Conservation (phyloP, 2,329 filamentous ascomycete species). For the Seiridium cupressi region DNA sequence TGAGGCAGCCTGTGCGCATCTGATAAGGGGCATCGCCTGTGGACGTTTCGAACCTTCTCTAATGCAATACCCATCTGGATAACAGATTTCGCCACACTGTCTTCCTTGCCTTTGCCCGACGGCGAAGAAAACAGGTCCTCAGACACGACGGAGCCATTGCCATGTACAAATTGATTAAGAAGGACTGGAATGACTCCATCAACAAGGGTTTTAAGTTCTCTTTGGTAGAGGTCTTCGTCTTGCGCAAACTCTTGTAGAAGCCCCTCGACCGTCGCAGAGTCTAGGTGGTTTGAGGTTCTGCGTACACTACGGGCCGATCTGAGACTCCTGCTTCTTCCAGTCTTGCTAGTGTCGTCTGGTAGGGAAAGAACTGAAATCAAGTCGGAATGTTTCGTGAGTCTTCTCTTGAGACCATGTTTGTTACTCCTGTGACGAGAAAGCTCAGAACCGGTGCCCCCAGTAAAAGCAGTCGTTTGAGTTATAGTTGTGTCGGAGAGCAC, state of each 20-base stretch:
- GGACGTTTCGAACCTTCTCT: slow-evolving; percentile 77
- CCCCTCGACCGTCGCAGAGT: slow-evolving; percentile 69
- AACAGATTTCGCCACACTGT: slow-evolving; percentile 77
- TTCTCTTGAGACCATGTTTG: slow-evolving; percentile 62
- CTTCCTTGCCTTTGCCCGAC: slow-evolving; percentile 47
- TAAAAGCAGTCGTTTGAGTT: slow-evolving; percentile 50
- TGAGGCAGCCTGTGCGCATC: slow-evolving; percentile 70
- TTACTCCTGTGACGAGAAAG: slow-evolving; percentile 45
- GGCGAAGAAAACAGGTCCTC: slow-evolving; percentile 63
- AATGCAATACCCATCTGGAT: slow-evolving; percentile 91
- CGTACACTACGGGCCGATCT: slow-evolving; percentile 77
- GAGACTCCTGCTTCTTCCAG: slow-evolving; percentile 65
- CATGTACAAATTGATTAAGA: slow-evolving; percentile 77
- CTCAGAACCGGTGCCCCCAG: slow-evolving; percentile 40
- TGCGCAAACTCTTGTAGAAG: slow-evolving; percentile 76
- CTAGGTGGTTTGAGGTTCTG: slow-evolving; percentile 65
- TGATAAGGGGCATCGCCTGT: slow-evolving; percentile 75
- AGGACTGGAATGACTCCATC: slow-evolving; percentile 94
- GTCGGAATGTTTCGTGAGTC: slow-evolving; percentile 88
- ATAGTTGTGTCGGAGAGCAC: slow-evolving; percentile 48
- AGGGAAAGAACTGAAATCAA: slow-evolving; percentile 88
- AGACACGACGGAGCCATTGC: slow-evolving; percentile 60
- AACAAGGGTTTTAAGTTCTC: slow-evolving; percentile 88
- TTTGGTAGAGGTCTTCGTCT: slow-evolving; percentile 84
- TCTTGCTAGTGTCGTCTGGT: slow-evolving; percentile 54